These are phyloP conservation scores for Backusella circina DNA, from an alignment of 192 early-diverging fungal species.

Conservation along the genomic window DNA sequence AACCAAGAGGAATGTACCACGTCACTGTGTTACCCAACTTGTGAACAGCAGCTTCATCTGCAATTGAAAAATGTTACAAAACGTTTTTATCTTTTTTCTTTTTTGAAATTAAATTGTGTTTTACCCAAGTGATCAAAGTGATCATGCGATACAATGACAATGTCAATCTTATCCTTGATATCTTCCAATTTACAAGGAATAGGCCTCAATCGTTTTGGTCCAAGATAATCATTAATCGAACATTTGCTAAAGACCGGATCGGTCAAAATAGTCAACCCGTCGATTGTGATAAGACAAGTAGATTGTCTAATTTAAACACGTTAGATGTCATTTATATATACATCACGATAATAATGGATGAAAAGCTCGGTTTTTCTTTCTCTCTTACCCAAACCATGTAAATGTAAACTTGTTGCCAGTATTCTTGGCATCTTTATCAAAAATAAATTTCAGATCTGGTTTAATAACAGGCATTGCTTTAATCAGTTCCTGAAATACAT, in stretches of 20 bases:
- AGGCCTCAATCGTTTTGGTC: conserved; percentile 49
- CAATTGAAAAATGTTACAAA: neutral
- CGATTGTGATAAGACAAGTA: conserved; percentile 54
- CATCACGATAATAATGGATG: no score
- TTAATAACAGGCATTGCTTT: conserved; percentile 22
- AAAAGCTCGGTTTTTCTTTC: neutral
- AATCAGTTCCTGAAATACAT: conserved; percentile 16
- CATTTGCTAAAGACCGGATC: conserved; percentile 29
- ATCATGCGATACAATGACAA: conserved; percentile 53
- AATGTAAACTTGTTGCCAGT: conserved; percentile 5
- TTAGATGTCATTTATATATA: neutral
- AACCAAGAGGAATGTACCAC: conserved; percentile 55
- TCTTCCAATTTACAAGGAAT: conserved; percentile 44
- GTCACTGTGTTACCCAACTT: conserved; percentile 47
- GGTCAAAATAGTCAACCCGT: conserved; percentile 53
- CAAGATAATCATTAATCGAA: conserved; percentile 31
- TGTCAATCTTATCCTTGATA: conserved; percentile 42
- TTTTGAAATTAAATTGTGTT: neutral
- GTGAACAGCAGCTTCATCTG: conserved; percentile 44
- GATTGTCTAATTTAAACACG: conserved; percentile 38
- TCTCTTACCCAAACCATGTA: conserved; percentile 28
- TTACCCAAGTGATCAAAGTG: conserved; percentile 51
- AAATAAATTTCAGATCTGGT: conserved; percentile 12
- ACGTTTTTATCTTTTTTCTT: neutral
- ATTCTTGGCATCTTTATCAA: neutral